phyloP scores from a whole-genome alignment of 192 early-diverging fungal species.

The Cladochytrium replicatum region DNA sequence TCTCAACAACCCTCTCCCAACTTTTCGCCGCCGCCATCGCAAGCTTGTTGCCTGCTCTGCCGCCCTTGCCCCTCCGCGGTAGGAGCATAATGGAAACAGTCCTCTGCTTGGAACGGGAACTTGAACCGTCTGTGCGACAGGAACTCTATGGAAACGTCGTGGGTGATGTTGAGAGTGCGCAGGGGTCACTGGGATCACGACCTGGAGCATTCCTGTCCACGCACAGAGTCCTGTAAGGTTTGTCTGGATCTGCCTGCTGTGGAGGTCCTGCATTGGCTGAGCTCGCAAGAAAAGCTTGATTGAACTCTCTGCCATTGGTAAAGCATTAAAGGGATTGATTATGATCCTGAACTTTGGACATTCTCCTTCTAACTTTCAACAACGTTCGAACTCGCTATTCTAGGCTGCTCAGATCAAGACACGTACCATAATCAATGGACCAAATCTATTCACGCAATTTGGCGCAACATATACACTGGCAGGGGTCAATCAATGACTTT shows the following conservation, averaged over 20 bases:
- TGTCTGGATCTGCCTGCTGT: neutral
- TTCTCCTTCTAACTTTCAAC: slow-evolving; percentile 64
- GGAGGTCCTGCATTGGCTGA: slow-evolving; percentile 1
- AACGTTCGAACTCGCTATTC: slow-evolving; percentile 43
- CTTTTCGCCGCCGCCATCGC: neutral
- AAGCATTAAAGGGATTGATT: slow-evolving; percentile 49
- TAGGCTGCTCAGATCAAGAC: slow-evolving; percentile 47
- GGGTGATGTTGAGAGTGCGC: neutral
- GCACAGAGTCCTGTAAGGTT: neutral
- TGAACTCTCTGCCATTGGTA: neutral
- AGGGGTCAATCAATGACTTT: neutral
- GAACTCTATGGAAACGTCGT: neutral
- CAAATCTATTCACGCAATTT: slow-evolving; percentile 2
- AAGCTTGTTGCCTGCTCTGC: no score
- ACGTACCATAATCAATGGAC: slow-evolving; percentile 45
- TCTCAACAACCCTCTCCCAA: neutral
- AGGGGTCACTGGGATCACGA: neutral
- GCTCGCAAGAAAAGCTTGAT: neutral
- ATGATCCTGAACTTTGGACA: slow-evolving; percentile 75
- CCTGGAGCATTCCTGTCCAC: neutral
- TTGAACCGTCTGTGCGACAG: neutral
- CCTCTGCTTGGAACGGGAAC: neutral
- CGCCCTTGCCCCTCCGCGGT: neutral
- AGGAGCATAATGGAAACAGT: neutral
- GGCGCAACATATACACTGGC: neutral